Evolutionary conservation across 2,329 filamentous ascomycete genomes (phyloP).

Genomic region (Calonectria multiphialidica): DNA sequence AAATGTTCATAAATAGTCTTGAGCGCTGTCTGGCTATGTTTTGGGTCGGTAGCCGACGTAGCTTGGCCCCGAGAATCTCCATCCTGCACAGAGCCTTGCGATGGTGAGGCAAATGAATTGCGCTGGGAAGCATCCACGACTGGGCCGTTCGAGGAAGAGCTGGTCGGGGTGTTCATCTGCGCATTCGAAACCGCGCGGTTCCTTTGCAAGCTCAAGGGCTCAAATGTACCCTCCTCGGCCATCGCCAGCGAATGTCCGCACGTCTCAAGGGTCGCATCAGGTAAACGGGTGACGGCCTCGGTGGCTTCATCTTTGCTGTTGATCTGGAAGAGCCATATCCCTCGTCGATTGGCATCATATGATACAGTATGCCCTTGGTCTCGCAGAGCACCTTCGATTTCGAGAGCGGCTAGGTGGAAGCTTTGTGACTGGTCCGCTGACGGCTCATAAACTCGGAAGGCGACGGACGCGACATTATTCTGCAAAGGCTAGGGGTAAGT

Average conservation of each 20-base stretch:
- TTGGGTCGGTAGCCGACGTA: slow-evolving; percentile 42
- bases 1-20: slow-evolving; percentile 67
- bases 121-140: slow-evolving; percentile 52
- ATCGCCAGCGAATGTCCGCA: slow-evolving; percentile 58
- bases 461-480: slow-evolving; percentile 69
- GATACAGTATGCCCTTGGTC: slow-evolving; percentile 66
- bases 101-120: slow-evolving; percentile 35
- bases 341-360: slow-evolving; percentile 62
- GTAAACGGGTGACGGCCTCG: slow-evolving; percentile 37
- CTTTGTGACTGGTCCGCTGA: slow-evolving; percentile 56
- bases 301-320: slow-evolving; percentile 54
- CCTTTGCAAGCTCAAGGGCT: slow-evolving; percentile 62
- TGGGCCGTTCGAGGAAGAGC: slow-evolving; percentile 57
- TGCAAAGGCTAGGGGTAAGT: slow-evolving; percentile 45
- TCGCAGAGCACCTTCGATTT: slow-evolving; percentile 64
- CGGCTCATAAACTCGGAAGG: slow-evolving; percentile 68
- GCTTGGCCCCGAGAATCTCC: slow-evolving; percentile 44
- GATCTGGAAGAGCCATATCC: slow-evolving; percentile 68
- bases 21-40: slow-evolving; percentile 39
- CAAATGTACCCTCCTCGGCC: slow-evolving; percentile 64
- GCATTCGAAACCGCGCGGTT: slow-evolving; percentile 55
- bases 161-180: slow-evolving; percentile 58
- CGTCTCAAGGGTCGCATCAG: slow-evolving; percentile 57
- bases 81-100: slow-evolving; percentile 38
- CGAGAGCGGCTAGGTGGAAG: slow-evolving; percentile 60